Evolutionary conservation across 1,284 basidiomycete species (phyloP), one percentile per base, ranked within the genome.

Genomic region (Tilletia walkeri): DNA sequence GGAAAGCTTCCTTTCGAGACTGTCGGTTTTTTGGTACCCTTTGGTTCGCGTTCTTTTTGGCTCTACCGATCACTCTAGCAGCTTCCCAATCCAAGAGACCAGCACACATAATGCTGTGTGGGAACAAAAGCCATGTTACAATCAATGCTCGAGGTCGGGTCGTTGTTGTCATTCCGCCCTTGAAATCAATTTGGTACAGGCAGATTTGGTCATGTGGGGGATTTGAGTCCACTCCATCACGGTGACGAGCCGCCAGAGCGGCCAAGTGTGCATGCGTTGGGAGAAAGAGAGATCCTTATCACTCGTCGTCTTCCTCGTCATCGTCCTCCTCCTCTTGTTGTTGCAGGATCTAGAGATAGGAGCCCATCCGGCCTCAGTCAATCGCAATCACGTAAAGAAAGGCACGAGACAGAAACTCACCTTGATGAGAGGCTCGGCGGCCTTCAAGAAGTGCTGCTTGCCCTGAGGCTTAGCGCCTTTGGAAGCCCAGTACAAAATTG

Each of bases 401-500:
- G 45, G 67, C 41, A 16, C 6, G 54, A 24, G 24, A 38, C 38
- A 66, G 41, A 9, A 71, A 79, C 87, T 71, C 82, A 91, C 93
- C 88, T 95, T 94, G 81, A 97, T 94, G 50, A 98, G 88, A 5
- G 92, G 84, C 84, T 93, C 91, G 1, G 93, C 91, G 69, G 88
- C 89, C 86, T 93, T 94, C 77, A 97, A 86, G 88, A 98, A 97
- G 84, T 95, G 92, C 84, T 95, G 92, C 84, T 91, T 90, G 68
- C 94, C 95, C 84, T 96, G 92, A 1, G 93, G 89, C 86, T 94
- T 96, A 69, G 94, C 92, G 70, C 95, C 95, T 86, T 98, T 98
- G 85, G 92, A 90, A 85, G 93, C 88, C 95, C 95, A 98, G 86
- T 96, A 98, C 73, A 97, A 91, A 82, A 98, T 95, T 73, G 95